phyloP scores from a whole-genome alignment of 192 early-diverging fungal genomes.

The Coemansia pectinata region DNA sequence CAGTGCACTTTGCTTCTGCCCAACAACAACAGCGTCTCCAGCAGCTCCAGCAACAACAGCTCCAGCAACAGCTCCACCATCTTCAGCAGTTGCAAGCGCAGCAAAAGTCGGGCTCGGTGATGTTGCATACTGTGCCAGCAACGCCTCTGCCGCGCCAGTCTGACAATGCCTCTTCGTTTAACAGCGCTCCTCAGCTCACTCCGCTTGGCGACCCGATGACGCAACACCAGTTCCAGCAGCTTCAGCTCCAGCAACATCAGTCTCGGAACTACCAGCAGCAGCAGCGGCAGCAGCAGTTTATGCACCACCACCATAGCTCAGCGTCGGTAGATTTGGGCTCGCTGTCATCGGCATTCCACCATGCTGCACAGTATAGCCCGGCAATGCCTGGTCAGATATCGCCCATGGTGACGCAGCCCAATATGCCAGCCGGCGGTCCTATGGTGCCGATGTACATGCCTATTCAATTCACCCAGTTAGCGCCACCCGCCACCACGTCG shows the following conservation, averaged over 20 bases:
- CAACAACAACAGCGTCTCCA: constrained; percentile 10
- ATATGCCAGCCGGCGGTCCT: not conserved
- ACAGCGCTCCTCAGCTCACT: constrained; percentile 7
- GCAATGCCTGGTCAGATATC: constrained; percentile 36
- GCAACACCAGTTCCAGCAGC: constrained; percentile 13
- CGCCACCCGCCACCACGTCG: not conserved
- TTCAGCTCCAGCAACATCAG: not conserved
- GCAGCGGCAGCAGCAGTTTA: constrained; percentile 12
- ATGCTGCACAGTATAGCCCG: constrained; percentile 21
- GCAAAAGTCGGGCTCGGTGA: constrained; percentile 2
- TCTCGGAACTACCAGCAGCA: not conserved
- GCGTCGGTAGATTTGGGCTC: constrained; percentile 32
- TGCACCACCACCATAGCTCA: constrained; percentile 31
- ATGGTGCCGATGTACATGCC: constrained; percentile 17
- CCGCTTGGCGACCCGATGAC: constrained; percentile 18
- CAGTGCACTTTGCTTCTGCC: constrained; percentile 14
- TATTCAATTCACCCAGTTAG: not conserved
- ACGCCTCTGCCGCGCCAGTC: constrained; percentile 24
- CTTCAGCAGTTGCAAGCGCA: constrained; percentile 18
- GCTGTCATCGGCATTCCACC: constrained; percentile 32
- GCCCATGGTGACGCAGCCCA: constrained; percentile 17
- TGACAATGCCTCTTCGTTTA: not conserved
- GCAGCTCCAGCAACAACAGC: constrained; percentile 12
- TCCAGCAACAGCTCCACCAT: constrained; percentile 21
- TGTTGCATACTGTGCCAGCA: constrained; percentile 22